Base-by-base conservation (phyloP, 2,329 filamentous ascomycete species). In the Colletotrichum limetticola region DNA sequence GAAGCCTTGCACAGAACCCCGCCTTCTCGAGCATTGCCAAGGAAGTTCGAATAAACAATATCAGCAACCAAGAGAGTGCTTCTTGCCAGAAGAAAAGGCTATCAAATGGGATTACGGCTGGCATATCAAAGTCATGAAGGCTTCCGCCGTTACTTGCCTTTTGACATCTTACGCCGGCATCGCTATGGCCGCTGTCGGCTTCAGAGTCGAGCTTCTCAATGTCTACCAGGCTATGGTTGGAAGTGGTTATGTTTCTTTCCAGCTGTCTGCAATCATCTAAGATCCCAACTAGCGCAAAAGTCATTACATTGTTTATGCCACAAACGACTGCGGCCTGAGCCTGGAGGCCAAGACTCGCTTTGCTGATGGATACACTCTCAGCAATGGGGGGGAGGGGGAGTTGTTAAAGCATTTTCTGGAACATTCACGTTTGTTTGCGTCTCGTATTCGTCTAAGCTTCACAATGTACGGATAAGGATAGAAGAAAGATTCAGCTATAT, bases 201-300 rank as follows among this genome's bases (percentile, higher is more conserved):
- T 32, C 12, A 42, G 35, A 24, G 62, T 61, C 1, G 61, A 70
- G 30, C 22, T 70, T 4, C 42, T 70, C 2, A 66, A 71, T 56
- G 9, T 61, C 42, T 56, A 60, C 14, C 3, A 55, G 22, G 53
- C 24, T 16, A 30, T 22, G 0, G 30, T 71, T 4, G 62, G 56
- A 3, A 66, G 3, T 26, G 62, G 24, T 19, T 71, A 46, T 7
- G 14, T 66, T 12, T 56, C 62, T 1, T 60, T 66, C 32, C 32
- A 66, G 42, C 49, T 26, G 14, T 32, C 32, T 19, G 62, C 24
- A 16, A 24, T 26, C 14, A 66, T 71, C 42, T 5, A 24, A 22
- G 56, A 71, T 35, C 28, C 55, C n/a, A 55, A 7, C 30, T 53
- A 28, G 1, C 12, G 22, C 1, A 19, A 16, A 11, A 19, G 62